These are phyloP conservation scores for Fusarium sp. DNA, from an alignment of 2,329 filamentous ascomycete genomes.

Conservation along the genomic window DNA sequence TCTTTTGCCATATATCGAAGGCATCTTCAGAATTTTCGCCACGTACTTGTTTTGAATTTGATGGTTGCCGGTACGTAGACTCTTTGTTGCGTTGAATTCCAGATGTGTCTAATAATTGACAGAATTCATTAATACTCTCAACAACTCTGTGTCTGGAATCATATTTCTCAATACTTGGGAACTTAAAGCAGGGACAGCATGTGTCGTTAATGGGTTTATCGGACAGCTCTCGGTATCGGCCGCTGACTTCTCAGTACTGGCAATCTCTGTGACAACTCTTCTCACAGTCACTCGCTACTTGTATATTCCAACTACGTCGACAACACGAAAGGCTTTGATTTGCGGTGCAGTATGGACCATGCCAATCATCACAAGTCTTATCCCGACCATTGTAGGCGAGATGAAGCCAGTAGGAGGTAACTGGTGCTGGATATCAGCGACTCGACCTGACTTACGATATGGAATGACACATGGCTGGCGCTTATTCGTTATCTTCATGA, in stretches of 20 bases:
- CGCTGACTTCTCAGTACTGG: slow-evolving; percentile 45
- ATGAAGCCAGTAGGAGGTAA: slow-evolving; percentile 56
- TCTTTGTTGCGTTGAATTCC: background rate
- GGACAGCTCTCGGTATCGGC: slow-evolving; percentile 44
- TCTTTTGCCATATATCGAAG: slow-evolving; percentile 42
- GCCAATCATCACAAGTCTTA: slow-evolving; percentile 38
- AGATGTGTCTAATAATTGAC: background rate
- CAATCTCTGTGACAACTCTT: slow-evolving; percentile 43
- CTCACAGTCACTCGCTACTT: slow-evolving; percentile 41
- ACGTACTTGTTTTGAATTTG: slow-evolving; percentile 42
- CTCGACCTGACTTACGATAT: slow-evolving; percentile 57
- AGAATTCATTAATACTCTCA: slow-evolving; percentile 45
- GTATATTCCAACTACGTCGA: slow-evolving; percentile 36
- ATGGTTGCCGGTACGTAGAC: slow-evolving; percentile 39
- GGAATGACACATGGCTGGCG: slow-evolving; percentile 60
- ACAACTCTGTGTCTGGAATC: slow-evolving; percentile 42
- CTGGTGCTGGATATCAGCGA: slow-evolving; percentile 61
- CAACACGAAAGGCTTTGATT: slow-evolving; percentile 19
- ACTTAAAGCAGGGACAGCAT: slow-evolving; percentile 29
- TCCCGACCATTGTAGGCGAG: slow-evolving; percentile 34
- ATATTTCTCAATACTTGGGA: slow-evolving; percentile 29
- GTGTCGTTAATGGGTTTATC: slow-evolving; percentile 36
- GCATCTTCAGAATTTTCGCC: slow-evolving; percentile 42
- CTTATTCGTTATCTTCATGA: slow-evolving; percentile 56
- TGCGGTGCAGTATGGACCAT: slow-evolving; percentile 39